These are phyloP conservation scores for Plasmodium gaboni DNA, from an alignment of 169 alveolate species.

Conservation along the genomic window DNA sequence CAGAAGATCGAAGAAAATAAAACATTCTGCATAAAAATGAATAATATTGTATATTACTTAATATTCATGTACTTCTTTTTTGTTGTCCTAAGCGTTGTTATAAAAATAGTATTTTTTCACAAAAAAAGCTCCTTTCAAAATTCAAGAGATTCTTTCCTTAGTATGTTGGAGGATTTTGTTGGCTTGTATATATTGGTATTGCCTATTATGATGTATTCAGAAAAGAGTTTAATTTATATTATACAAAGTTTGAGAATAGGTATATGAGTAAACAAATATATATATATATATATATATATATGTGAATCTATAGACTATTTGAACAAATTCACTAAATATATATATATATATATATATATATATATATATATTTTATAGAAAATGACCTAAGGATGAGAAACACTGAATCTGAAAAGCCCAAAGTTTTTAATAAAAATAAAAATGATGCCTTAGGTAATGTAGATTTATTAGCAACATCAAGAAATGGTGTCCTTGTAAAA, in stretches of 20 bases:
- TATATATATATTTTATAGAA: constrained; percentile 18
- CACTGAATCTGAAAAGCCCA: constrained; percentile 29
- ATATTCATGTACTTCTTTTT: constrained; percentile 61
- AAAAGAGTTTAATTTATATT: constrained; percentile 70
- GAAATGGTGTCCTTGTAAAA: constrained; percentile 63
- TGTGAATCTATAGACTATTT: not conserved
- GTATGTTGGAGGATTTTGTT: constrained; percentile 52
- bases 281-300: not conserved
- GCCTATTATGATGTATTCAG: constrained; percentile 75
- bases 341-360: not conserved
- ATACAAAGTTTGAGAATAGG: constrained; percentile 76
- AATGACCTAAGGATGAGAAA: constrained; percentile 43
- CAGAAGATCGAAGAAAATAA: constrained; percentile 52
- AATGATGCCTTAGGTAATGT: constrained; percentile 71
- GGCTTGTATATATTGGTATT: constrained; percentile 67
- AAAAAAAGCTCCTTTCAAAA: constrained; percentile 4
- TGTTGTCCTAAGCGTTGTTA: constrained; percentile 41
- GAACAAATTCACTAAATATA: not conserved
- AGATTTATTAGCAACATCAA: constrained; percentile 66
- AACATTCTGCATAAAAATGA: constrained; percentile 74
- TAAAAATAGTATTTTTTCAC: constrained; percentile 22
- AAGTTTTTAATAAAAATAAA: constrained; percentile 75
- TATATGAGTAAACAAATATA: constrained; percentile 6
- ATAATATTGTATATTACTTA: constrained; percentile 70
- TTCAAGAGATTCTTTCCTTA: constrained; percentile 22